Evolutionary conservation across 1,284 basidiomycete species (phyloP).

Genomic region (Trametes versicolor): DNA sequence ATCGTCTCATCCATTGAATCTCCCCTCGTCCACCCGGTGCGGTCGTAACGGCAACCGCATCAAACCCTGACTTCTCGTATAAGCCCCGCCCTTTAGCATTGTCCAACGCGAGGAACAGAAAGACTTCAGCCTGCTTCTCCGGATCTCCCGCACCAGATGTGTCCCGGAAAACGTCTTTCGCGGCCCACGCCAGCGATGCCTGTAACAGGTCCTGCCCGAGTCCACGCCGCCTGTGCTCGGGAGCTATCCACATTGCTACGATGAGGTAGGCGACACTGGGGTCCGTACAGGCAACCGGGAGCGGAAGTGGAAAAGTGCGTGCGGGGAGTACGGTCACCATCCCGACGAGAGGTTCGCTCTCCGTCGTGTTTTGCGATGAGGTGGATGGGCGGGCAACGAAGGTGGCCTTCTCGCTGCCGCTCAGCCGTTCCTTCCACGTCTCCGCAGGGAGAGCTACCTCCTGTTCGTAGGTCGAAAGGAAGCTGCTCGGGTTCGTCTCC

Average conservation of each 20-base stretch:
- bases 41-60: background rate
- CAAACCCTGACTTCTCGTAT: constrained; percentile 6
- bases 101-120: background rate
- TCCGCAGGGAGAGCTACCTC: background rate
- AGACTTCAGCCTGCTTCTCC: background rate
- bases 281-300: background rate
- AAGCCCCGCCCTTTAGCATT: background rate
- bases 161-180: background rate
- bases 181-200: background rate
- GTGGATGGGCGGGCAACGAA: background rate
- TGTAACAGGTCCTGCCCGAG: constrained; percentile 4
- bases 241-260: constrained; percentile 4
- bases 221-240: constrained; percentile 2
- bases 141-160: background rate
- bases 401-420: constrained; percentile 1
- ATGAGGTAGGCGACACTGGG: background rate
- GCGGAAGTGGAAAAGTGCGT: background rate
- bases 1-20: constrained; percentile 1
- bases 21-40: background rate
- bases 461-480: background rate
- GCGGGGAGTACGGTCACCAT: background rate
- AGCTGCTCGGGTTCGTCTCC: background rate
- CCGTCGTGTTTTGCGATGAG: background rate
- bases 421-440: background rate
- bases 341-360: background rate